Base-by-base conservation (phyloP, 2,329 filamentous ascomycete species). In the Sporothrix variecibatus region DNA sequence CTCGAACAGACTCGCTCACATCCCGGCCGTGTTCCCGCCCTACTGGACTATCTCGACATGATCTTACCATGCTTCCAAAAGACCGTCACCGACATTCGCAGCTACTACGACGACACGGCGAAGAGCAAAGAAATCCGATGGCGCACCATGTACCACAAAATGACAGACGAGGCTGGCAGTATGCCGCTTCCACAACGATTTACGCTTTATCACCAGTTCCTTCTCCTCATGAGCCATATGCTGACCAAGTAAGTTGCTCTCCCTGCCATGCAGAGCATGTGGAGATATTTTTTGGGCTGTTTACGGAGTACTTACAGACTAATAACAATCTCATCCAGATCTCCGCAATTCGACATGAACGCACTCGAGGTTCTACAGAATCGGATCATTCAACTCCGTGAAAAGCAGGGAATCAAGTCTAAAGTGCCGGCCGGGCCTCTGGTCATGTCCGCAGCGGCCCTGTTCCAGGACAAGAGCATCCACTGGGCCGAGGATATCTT, bases 401-500 rank as follows among this genome's bases (percentile, higher is more conserved):
- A 87, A 71, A 83, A 84, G n/a, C 86, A 86, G 76, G 83, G 85
- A 34, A 88, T 91, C 72, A 67, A 75, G 53, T 51, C 67, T 5
- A 40, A n/a, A 11, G 20, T 53, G 28, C 23, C 62, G 6, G 38
- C 62, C 12, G 82, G 82, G 4, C 78, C 82, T 3, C 67, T 82
- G 2, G 78, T 83, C 46, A 80, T 79, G 26, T 77, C 79, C 8
- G 34, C 67, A 23, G 43, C 43, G 17, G 78, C 40, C 8, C 58
- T 73, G 4, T 65, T 75, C 23, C 78, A 78, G 46, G 80, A 81
- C 28, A 72, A 34, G 40, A 49, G 28, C 43, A 40, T 71, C 75
- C 89, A 91, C 78, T 91, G 89, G 89, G 88, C 89, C 6, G 86
- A 90, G 77, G 84, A 87, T 56, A 89, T 91, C 31, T 91, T 91